Evolutionary conservation across 176 grass and related monocot genomes (phyloP).

Genomic region (Juncus inflexus): DNA sequence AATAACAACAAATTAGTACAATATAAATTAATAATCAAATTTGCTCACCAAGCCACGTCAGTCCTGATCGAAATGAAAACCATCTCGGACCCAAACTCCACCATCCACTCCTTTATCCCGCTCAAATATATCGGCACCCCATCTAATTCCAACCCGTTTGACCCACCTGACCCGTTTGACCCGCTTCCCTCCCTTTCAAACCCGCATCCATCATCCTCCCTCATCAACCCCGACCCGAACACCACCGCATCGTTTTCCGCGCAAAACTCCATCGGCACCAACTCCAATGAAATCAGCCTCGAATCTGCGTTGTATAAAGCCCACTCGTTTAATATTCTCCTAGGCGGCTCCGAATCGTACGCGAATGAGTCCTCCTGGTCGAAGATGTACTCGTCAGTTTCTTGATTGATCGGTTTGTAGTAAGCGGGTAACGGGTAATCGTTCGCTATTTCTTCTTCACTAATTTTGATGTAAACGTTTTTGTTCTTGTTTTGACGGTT

Average conservation of each 20-base stretch:
- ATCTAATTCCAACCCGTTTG: slow-evolving; percentile 37
- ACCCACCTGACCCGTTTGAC: slow-evolving; percentile 7
- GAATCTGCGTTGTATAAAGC: slow-evolving; percentile 95
- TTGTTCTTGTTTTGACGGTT: slow-evolving; percentile 49
- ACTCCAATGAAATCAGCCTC: slow-evolving; percentile 84
- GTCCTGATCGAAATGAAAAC: slow-evolving; percentile 91
- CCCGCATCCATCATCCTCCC: slow-evolving; percentile 90
- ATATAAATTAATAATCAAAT: no score
- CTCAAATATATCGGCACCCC: slow-evolving; percentile 91
- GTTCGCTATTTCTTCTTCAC: slow-evolving; percentile 94
- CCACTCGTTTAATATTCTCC: slow-evolving; percentile 91
- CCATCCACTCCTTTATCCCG: slow-evolving; percentile 93
- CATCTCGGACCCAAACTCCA: slow-evolving; percentile 96
- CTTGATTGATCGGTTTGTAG: slow-evolving; percentile 73
- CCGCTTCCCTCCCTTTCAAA: slow-evolving; percentile 49
- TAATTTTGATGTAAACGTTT: slow-evolving; percentile 97
- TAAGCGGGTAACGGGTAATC: slow-evolving; percentile 96
- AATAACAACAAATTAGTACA: no score
- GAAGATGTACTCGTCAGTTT: slow-evolving; percentile 99
- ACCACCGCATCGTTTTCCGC: slow-evolving; percentile 87
- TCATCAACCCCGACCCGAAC: slow-evolving; percentile 97
- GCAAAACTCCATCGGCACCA: slow-evolving; percentile 87
- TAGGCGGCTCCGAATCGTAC: slow-evolving; percentile 72
- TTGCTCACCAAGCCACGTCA: slow-evolving; percentile 93
- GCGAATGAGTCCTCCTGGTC: slow-evolving; percentile 49